Evolutionary conservation across 2,329 filamentous ascomycete species (phyloP), one percentile per base, ranked within the genome.

Genomic region (Colletotrichum eleusines): DNA sequence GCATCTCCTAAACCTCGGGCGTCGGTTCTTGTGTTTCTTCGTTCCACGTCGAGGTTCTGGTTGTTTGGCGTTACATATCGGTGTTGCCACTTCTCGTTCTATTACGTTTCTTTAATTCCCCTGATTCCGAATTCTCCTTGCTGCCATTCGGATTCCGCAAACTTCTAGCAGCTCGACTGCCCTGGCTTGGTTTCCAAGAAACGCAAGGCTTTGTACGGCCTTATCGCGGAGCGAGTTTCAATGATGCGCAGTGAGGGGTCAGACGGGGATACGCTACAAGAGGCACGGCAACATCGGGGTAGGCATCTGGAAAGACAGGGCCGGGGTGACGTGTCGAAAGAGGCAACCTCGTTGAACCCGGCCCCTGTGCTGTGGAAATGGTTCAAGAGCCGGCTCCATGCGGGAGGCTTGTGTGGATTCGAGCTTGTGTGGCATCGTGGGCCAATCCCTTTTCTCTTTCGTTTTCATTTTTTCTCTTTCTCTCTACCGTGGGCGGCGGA

Each of bases 1-100:
- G 84, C 83, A 85, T 84, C 81, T 77, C 79, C 77, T 81, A 83
- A 80, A 78, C 73, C 38, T 67, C 48, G 60, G 7, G 46, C 40
- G 57, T 64, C 66, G 55, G 70, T 48, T 51, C 48, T 38, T 33
- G 33, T 50, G 48, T 55, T 58, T 46, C 35, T 44, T 51, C 50
- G 50, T 40, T 33, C 68, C 60, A 67, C 66, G 53, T 60, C 64
- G 72, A 71, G 79, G 80, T 81, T 83, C 77, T 76, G 83, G 84
- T 82, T 83, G 86, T 83, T 76, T 77, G 69, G 74, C 65, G 69
- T 74, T 74, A 66, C 55, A 54, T 50, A 64, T 72, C 35, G 66
- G 54, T 70, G 66, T 61, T 51, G 59, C 54, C 53, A 53, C 50
- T 58, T 62, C 55, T 60, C 60, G 28, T 50, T 54, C 59, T 48